Evolutionary conservation across 164 flowering plant species (phyloP), one percentile per base, ranked within the genome.

Genomic region (Piper longum): DNA sequence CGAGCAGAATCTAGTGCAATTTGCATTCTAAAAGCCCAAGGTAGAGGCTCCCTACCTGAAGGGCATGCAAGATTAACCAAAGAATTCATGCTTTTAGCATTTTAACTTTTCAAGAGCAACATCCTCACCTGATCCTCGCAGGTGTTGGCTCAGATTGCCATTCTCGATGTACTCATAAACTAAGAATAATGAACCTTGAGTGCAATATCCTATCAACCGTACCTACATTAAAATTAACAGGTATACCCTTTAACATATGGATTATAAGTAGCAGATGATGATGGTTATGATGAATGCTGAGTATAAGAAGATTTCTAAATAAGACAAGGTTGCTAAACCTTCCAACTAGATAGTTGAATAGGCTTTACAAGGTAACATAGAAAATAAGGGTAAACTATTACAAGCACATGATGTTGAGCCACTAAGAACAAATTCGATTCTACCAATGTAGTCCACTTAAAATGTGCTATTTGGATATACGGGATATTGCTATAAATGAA

Each of bases 1-100:
- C 98, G 81, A 8, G 98, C 98, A 41, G 98, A 88, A 73, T 92
- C 96, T 41, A 92, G 88, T 58, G 98, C 98, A 64, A 92, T 89
- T 71, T 89, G 98, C 67, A 92, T 87, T 76, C 98, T 78, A 26
- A 76, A 63, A 69, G 86, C 48, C 97, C 97, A 92, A 63, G 91
- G 71, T 43, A 92, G 74, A 40, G 89, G 86, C 6, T 82, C 85
- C 74, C 74, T 78, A 17, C 72, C 96, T 89, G 76, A 18, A 75
- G 64, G 62, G 56, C 76, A 9, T 58, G 12, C 8, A 67, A 60
- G 60, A 57, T 36, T 26, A 26, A 36, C 5, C 14, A 13, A 56
- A 18, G n/a, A 45, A 57, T n/a, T 57, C 52, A 44, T 16, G 11
- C 2, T 41, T 41, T 60, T 16, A 41, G 18, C 54, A 19, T 19